These are phyloP conservation scores for Penicillium paneum DNA, from an alignment of 2,329 filamentous ascomycete species.

Conservation along the genomic window DNA sequence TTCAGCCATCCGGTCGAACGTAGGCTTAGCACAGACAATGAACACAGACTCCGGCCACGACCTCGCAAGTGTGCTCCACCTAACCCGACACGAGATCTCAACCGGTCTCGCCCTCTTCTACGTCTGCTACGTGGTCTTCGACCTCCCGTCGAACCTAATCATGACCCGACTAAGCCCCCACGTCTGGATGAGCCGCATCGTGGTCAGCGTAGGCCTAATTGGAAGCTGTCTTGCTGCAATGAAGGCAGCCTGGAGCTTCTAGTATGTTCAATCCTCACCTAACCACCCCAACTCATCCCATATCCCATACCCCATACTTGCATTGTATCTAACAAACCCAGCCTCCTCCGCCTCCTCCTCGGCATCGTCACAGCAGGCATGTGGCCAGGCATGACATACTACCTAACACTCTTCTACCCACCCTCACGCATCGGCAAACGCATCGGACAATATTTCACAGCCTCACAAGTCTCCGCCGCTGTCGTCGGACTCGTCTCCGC, in stretches of 20 bases:
- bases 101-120: slow-evolving; percentile 86
- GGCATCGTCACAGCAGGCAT: slow-evolving; percentile 87
- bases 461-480: slow-evolving; percentile 81
- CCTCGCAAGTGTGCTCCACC: slow-evolving; percentile 65
- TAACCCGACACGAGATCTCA: slow-evolving; percentile 74
- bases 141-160: slow-evolving; percentile 80
- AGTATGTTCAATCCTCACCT: slow-evolving; percentile 47
- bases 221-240: slow-evolving; percentile 81
- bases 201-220: slow-evolving; percentile 80
- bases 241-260: slow-evolving; percentile 77
- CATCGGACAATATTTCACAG: slow-evolving; percentile 86
- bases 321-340: slow-evolving; percentile 13
- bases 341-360: slow-evolving; percentile 75
- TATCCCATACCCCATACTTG: too few species aligned
- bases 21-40: slow-evolving; percentile 94
- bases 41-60: slow-evolving; percentile 69
- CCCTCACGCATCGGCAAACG: slow-evolving; percentile 81
- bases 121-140: slow-evolving; percentile 86
- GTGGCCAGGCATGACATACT: slow-evolving; percentile 95
- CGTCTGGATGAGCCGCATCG: slow-evolving; percentile 89
- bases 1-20: slow-evolving; percentile 86
- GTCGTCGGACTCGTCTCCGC: slow-evolving; percentile 87
- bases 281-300: background rate
- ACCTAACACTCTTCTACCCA: slow-evolving; percentile 87
- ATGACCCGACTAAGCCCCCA: slow-evolving; percentile 84